A percentile compares a stretch with the other conserved stretches of the same genome.
phyloP scores from a whole-genome alignment of 805 yeast genomes.

The Suhomyces xylopsoci region DNA sequence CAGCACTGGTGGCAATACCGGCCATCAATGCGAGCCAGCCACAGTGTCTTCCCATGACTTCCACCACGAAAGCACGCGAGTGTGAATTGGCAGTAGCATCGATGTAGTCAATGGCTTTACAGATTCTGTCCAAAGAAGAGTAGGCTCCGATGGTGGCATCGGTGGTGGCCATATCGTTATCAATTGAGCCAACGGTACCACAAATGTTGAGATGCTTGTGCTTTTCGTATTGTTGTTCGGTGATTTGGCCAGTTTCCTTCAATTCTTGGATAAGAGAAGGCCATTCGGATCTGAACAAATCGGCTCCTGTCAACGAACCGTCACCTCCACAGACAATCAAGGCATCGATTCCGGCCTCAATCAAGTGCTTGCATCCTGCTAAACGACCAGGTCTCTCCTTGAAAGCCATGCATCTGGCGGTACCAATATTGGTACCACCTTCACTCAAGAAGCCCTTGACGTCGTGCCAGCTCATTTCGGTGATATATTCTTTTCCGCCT shows the following conservation, averaged over 20 bases:
- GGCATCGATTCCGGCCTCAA: constrained; percentile 87
- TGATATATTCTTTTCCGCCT: constrained; percentile 74
- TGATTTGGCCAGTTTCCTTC: constrained; percentile 50
- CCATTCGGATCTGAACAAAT: constrained; percentile 92
- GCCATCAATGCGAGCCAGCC: constrained; percentile 99
- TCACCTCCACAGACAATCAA: constrained; percentile 97
- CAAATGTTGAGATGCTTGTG: constrained; percentile 78
- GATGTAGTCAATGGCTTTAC: constrained; percentile 92
- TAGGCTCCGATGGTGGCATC: constrained; percentile 97
- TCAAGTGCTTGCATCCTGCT: constrained; percentile 78
- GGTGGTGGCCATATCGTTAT: constrained; percentile 96
- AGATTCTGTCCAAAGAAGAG: constrained; percentile 88
- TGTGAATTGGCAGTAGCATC: constrained; percentile 98
- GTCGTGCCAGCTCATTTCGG: constrained; percentile 85
- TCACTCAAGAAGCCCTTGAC: constrained; percentile 90
- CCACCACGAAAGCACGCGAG: constrained; percentile 95
- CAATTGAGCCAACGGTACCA: constrained; percentile 95
- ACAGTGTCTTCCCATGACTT: constrained; percentile 99
- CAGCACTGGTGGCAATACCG: constrained; percentile 95
- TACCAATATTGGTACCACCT: constrained; percentile 96
- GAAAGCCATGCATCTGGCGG: constrained; percentile 89
- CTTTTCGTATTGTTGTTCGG: constrained; percentile 55
- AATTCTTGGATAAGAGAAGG: constrained; percentile 80
- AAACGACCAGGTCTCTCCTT: constrained; percentile 83
- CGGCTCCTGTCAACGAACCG: constrained; percentile 98